These are phyloP conservation scores for Lignosus rhinocerotis DNA, from an alignment of 1,284 basidiomycete species.

Conservation along the genomic window DNA sequence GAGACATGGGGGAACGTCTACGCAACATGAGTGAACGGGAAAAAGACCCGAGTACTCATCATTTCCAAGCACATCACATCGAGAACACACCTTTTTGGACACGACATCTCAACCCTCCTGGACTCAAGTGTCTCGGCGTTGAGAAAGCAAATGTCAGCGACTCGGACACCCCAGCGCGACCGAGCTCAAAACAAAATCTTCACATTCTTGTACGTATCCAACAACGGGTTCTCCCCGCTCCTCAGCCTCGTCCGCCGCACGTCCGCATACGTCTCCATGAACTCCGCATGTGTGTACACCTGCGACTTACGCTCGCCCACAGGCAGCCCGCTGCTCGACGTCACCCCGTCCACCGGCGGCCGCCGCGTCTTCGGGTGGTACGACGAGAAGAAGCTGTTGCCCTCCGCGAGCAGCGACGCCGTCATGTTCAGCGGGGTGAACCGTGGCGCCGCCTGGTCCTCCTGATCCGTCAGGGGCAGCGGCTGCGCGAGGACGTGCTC, in stretches of 20 bases:
- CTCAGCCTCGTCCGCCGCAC: constrained; percentile 61
- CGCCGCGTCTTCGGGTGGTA: constrained; percentile 58
- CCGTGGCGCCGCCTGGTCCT: constrained; percentile 34
- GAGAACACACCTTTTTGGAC: too few species aligned
- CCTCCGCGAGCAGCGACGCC: constrained; percentile 53
- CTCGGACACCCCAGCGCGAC: neutral
- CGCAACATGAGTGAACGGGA: too few species aligned
- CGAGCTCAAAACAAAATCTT: constrained; percentile 74
- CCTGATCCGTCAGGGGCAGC: constrained; percentile 27
- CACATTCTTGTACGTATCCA: constrained; percentile 89
- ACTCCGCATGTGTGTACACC: constrained; percentile 84
- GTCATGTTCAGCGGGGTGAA: constrained; percentile 35
- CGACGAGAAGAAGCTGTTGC: constrained; percentile 70
- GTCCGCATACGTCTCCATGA: constrained; percentile 82
- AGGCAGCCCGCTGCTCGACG: constrained; percentile 73
- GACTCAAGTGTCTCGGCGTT: too few species aligned
- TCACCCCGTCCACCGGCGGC: constrained; percentile 62
- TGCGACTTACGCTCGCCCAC: constrained; percentile 79
- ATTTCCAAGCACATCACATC: too few species aligned
- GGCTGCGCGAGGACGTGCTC: constrained; percentile 75
- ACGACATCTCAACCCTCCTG: too few species aligned
- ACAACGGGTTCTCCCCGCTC: constrained; percentile 86
- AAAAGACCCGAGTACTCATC: too few species aligned
- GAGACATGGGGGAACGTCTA: too few species aligned
- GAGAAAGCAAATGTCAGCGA: too few species aligned